Evolutionary conservation across 208 protist genomes (phyloP).

Genomic region (Phytomonas sp.): DNA sequence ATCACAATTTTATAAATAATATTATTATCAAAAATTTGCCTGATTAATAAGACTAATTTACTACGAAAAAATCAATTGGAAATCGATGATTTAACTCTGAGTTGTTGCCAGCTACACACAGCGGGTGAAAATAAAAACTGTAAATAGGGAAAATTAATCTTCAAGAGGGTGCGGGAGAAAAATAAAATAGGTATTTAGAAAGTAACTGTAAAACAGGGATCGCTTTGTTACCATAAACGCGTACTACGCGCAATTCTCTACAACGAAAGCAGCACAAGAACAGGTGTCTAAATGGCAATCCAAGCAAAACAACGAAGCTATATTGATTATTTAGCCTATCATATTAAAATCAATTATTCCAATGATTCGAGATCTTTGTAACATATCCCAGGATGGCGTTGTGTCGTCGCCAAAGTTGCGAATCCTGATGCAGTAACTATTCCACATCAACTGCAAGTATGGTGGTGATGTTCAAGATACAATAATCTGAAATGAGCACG

Average conservation of each 20-base stretch:
- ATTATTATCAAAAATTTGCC: not conserved
- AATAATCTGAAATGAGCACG: not conserved
- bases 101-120: not conserved
- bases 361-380: not conserved
- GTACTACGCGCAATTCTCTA: not conserved
- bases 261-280: not conserved
- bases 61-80: slow-evolving; percentile 5
- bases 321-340: not conserved
- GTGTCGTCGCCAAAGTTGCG: not conserved
- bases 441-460: not conserved
- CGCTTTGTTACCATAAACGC: not conserved
- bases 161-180: not conserved
- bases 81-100: slow-evolving; percentile 1
- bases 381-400: not conserved
- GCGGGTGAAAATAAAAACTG: not conserved
- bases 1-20: not conserved
- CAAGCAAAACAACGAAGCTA: not conserved
- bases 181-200: not conserved
- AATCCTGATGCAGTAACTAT: not conserved
- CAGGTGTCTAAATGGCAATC: not conserved
- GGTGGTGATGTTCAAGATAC: not conserved
- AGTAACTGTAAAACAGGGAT: not conserved
- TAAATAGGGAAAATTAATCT: not conserved
- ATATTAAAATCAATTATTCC: not conserved
- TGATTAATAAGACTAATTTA: slow-evolving; percentile 6